Base-by-base conservation (phyloP, 257 asterid genomes). In the Gentiana macrophylla region DNA sequence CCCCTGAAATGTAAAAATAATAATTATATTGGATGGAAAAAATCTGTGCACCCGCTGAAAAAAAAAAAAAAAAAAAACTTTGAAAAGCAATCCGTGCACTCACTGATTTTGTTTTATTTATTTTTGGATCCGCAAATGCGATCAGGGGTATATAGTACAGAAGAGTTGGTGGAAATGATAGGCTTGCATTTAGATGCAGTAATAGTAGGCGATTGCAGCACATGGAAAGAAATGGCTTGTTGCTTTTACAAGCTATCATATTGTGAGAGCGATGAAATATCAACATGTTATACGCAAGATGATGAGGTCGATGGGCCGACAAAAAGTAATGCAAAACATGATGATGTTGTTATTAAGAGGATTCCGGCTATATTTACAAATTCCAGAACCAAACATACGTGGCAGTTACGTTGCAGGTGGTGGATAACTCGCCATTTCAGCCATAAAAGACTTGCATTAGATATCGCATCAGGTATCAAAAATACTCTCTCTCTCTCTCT, bases 401-500 rank as follows among this genome's bases (percentile, higher is more conserved):
- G 97, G 98, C 80, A 74, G 72, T 69, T 85, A 3, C 94, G 97
- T 15, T 79, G 80, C 79, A 78, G 76, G 67, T 87, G 98, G 97
- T 91, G 98, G 97, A 67, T 68, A 69, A 73, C 65, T 37, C 95
- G 88, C 60, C 93, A 87, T 73, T 91, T 83, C 73, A 67, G 72
- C 34, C 64, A 63, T 60, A 71, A 55, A 57, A 81, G 62, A 56
- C 80, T 78, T 53, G 56, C 13, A 52, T 76, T 84, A 12, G 86
- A 91, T 54, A 66, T 73, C 35, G 73, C 79, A 13, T 65, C 93
- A 67, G 98, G 98, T 90, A 89, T 37, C 50, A 1, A n/a, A 24
- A 24, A 24, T 24, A 24, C 24, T 24, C 24, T 24, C 24, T 24
- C 24, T 24, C 24, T 24, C 24, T 24, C 24, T 24, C 24, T 24